Percentiles rank a stretch among this genome's conserved stretches.
These are phyloP conservation scores for Tylopilus rubrobrunneus DNA, from an alignment of 768 basidiomycete species.

Conservation along the genomic window DNA sequence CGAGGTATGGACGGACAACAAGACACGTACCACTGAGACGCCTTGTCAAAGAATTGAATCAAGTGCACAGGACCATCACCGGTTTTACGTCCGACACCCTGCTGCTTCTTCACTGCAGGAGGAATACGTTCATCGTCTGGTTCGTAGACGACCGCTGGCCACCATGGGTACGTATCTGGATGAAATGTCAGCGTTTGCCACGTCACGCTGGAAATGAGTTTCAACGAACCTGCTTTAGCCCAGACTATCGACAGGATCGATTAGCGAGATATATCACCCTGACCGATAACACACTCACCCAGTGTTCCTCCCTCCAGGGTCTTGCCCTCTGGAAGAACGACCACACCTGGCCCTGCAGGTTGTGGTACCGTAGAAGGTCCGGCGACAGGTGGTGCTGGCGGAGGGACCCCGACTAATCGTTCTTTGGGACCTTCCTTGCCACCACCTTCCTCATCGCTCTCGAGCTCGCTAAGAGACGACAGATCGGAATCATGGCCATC, in stretches of 20 bases:
- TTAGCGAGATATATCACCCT: neutral
- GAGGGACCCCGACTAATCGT: neutral
- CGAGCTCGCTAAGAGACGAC: constrained; percentile 45
- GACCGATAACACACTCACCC: constrained; percentile 39
- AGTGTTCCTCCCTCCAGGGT: constrained; percentile 55
- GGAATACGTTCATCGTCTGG: constrained; percentile 60
- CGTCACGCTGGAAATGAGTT: neutral
- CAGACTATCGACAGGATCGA: constrained; percentile 52
- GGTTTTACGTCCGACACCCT: constrained; percentile 30
- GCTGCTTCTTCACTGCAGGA: constrained; percentile 27
- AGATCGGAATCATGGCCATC: constrained; percentile 38
- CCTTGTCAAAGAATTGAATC: constrained; percentile 77
- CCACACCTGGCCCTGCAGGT: constrained; percentile 27
- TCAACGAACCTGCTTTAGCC: constrained; percentile 67
- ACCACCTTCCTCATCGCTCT: constrained; percentile 27
- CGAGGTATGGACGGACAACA: neutral
- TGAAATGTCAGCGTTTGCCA: constrained; percentile 7
- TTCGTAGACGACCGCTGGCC: constrained; percentile 77
- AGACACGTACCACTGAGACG: constrained; percentile 52
- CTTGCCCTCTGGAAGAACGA: constrained; percentile 34
- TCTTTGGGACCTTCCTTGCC: constrained; percentile 6
- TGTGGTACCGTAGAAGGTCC: constrained; percentile 7
- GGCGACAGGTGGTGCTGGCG: constrained; percentile 5
- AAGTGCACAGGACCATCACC: constrained; percentile 50
- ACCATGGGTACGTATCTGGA: constrained; percentile 80